Base-by-base conservation (phyloP, 192 early-diverging fungal species). In the Funneliformis geosporum region DNA sequence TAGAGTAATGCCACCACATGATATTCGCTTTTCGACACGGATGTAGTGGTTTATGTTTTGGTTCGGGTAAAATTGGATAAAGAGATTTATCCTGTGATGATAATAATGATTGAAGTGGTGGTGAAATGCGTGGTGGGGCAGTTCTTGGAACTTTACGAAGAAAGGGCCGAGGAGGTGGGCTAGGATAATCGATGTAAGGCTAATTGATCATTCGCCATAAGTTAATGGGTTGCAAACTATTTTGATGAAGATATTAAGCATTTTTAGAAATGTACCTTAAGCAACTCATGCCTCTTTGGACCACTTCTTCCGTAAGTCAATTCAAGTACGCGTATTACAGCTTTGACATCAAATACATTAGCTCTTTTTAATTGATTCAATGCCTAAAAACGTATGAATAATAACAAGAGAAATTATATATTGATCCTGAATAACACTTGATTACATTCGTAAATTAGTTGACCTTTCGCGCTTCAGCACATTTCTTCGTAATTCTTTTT, bases 1-100 rank as follows among this genome's bases (percentile, higher is more conserved):
- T 76, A 39, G 74, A 76, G 25, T 62, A 62, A 76, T 76, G 74
- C 40, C 74, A 42, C 74, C 74, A 76, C n/a, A 60, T 43, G 7
- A 76, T 23, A 61, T 76, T 76, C 23, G 74, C 74, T 44, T 76
- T 62, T 76, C 74, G 33, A 27, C 46, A 25, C 14, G 74, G 74
- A 38, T 76, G 46, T 8, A 76, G 25, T 42, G 74, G 74, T 42
- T 76, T 76, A 76, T 76, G 74, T 39, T 40, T 60, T 62, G 74
- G 74, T 25, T 40, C 28, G 12, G 74, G 60, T 62, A 76, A 42
- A 38, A 25, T 18, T 14, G 74, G 74, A 76, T 76, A 60, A 11
- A 76, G 10, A 16, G 59, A 61, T 39, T 76, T 76, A 10, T 9
- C 60, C 61, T 76, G 74, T 76, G 74, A 43, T 11, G 28, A 23